Evolutionary conservation across 140 eudicot genomes (phyloP).

Genomic region (Cichorium intybus): DNA sequence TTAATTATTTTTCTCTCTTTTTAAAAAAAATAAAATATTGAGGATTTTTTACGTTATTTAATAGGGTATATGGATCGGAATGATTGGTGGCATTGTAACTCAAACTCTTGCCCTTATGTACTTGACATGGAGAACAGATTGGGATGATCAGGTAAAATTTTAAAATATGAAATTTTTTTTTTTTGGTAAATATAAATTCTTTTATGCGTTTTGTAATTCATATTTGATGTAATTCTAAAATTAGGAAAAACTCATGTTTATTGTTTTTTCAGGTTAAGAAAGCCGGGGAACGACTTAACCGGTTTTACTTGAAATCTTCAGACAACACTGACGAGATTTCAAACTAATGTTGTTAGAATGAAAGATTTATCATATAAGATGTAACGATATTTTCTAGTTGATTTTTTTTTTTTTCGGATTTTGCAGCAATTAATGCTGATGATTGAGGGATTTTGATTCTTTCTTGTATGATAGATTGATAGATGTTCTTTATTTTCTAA

Average conservation of each 20-base stretch:
- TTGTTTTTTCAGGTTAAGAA: constrained; percentile 40
- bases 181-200: neutral
- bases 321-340: constrained; percentile 27
- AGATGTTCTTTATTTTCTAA: constrained; percentile 4
- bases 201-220: neutral
- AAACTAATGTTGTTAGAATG: constrained; percentile 5
- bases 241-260: neutral
- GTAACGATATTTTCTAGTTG: constrained; percentile 13
- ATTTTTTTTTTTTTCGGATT: constrained; percentile 8
- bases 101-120: constrained; percentile 52
- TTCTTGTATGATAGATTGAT: constrained; percentile 6
- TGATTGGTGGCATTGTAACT: constrained; percentile 58
- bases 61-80: constrained; percentile 94
- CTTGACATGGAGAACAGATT: constrained; percentile 75
- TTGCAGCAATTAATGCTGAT: constrained; percentile 13
- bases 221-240: neutral
- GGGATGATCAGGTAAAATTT: constrained; percentile 72
- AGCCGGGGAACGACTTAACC: constrained; percentile 48
- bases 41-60: neutral
- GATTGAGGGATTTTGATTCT: constrained; percentile 13
- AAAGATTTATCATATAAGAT: neutral
- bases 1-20: neutral
- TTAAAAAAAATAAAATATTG: neutral
- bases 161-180: neutral
- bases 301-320: constrained; percentile 41